A percentile compares a stretch with the other conserved stretches of the same genome.
phyloP scores from a whole-genome alignment of 1,284 basidiomycete genomes.

The Puccinia polysora region DNA sequence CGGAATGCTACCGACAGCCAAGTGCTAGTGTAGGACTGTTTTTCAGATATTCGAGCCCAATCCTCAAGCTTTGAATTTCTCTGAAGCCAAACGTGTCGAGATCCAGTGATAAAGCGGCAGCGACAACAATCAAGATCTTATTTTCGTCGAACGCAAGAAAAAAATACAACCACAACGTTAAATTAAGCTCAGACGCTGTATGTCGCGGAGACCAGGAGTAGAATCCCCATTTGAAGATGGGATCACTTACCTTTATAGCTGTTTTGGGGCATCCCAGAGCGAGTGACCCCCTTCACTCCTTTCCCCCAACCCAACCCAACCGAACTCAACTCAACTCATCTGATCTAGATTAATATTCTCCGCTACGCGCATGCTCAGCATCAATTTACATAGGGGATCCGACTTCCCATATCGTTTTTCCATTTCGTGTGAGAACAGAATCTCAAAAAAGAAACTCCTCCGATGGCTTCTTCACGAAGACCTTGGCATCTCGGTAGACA shows the following conservation, averaged over 20 bases:
- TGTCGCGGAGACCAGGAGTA: no score
- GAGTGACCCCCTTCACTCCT: conserved; percentile 25
- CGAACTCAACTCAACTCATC: no score
- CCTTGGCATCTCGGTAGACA: background rate
- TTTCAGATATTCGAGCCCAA: conserved; percentile 6
- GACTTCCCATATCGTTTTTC: conserved; percentile 4
- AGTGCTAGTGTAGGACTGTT: background rate
- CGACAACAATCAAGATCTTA: background rate
- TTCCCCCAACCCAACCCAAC: conserved; percentile 25
- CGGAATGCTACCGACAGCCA: conserved; percentile 12
- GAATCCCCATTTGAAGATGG: no score
- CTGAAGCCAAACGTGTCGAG: conserved; percentile 7
- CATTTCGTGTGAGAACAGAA: background rate
- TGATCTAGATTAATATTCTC: conserved; percentile 31
- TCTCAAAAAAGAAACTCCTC: background rate
- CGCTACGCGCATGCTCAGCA: conserved; percentile 31
- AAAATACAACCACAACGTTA: no score
- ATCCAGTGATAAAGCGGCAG: conserved; percentile 21
- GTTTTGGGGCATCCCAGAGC: background rate
- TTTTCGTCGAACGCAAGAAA: no score
- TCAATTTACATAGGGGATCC: conserved; percentile 30
- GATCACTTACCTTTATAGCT: conserved; percentile 14
- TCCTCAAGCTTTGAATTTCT: conserved; percentile 26
- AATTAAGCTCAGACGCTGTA: no score
- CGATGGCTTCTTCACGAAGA: background rate